These are phyloP conservation scores for Luzula sylvatica DNA, from an alignment of 176 grass and related monocot species.

Conservation along the genomic window DNA sequence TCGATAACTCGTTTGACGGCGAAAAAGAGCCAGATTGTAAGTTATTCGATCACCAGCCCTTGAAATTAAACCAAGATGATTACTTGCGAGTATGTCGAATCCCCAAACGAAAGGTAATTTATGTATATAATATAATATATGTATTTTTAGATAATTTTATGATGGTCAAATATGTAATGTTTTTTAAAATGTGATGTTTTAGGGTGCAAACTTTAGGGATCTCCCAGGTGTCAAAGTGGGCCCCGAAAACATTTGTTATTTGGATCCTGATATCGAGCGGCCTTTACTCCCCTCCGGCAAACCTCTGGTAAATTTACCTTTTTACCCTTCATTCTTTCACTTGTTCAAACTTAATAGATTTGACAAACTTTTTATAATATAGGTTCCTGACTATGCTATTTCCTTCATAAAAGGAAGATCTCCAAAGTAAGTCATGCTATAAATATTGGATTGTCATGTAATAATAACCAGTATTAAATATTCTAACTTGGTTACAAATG, in stretches of 20 bases:
- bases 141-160: neutral
- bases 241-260: constrained; percentile 43
- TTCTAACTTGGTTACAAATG: neutral
- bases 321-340: neutral
- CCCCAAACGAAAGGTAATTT: constrained; percentile 65
- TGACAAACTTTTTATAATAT: neutral
- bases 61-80: constrained; percentile 53
- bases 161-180: neutral
- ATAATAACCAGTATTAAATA: neutral
- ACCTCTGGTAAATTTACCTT: constrained; percentile 42
- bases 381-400: constrained; percentile 87
- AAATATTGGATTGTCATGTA: neutral
- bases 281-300: constrained; percentile 51
- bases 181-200: neutral
- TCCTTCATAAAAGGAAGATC: constrained; percentile 60
- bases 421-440: constrained; percentile 28
- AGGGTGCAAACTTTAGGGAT: constrained; percentile 89
- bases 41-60: constrained; percentile 58
- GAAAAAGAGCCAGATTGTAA: constrained; percentile 22
- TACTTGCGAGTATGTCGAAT: constrained; percentile 42
- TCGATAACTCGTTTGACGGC: constrained; percentile 35
- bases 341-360: neutral
- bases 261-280: constrained; percentile 30
- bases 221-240: constrained; percentile 56
- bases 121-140: neutral